Percentiles rank a stretch among this genome's conserved stretches.
Evolutionary conservation across 495 filamentous ascomycete genomes (phyloP).

Genomic region (Hypoxylon subgilvum): DNA sequence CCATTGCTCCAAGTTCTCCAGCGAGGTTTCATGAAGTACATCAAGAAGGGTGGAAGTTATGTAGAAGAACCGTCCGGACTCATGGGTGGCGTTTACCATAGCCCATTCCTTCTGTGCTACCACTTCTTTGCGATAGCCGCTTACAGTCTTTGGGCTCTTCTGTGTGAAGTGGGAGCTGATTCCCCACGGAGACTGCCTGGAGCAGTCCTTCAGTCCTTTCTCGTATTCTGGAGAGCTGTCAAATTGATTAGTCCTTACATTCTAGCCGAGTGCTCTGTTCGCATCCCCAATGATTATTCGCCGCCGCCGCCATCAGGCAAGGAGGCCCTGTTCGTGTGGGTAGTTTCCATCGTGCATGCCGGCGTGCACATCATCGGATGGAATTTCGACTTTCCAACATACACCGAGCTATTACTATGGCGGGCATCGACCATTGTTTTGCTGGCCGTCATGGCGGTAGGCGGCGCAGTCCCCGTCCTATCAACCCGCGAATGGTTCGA

Average conservation of each 20-base stretch:
- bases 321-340: constrained; percentile 31
- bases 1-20: not conserved
- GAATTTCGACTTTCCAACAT: constrained; percentile 36
- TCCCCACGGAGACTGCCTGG: not conserved
- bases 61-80: not conserved
- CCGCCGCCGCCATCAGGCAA: constrained; percentile 25
- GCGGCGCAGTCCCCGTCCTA: constrained; percentile 8
- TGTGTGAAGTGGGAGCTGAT: not conserved
- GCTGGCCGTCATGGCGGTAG: constrained; percentile 14
- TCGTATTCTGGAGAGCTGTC: not conserved
- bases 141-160: not conserved
- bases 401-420: constrained; percentile 3
- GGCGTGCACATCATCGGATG: constrained; percentile 28
- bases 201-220: not conserved
- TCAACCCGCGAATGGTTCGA: too few relatives aligned
- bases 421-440: constrained; percentile 21
- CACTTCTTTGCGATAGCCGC: constrained; percentile 1
- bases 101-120: not conserved
- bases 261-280: constrained; percentile 9
- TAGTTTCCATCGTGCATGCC: constrained; percentile 29
- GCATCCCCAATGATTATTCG: constrained; percentile 42
- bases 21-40: constrained; percentile 1
- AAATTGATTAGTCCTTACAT: not conserved
- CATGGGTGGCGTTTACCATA: not conserved
- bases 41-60: not conserved